Conservation (phyloP, 257 asterid genomes). For the Asclepias syriaca region DNA sequence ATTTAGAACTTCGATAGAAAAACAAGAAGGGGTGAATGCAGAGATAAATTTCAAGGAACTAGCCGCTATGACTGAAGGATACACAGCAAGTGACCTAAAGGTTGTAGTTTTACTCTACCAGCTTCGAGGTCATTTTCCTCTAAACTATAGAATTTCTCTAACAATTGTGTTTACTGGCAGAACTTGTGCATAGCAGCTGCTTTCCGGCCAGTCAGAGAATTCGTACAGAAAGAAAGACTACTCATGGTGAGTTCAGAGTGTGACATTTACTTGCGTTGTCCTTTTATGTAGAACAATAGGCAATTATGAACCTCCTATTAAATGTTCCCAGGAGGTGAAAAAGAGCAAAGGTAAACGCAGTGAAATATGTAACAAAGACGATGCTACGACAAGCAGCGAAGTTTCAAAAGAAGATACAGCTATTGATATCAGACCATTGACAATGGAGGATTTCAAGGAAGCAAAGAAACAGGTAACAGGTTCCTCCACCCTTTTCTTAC, state of each 20-base stretch:
- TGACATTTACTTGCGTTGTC: not conserved
- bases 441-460: slow-evolving; percentile 66
- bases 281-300: not conserved
- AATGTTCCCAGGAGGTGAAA: slow-evolving; percentile 29
- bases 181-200: slow-evolving; percentile 87
- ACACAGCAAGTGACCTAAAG: slow-evolving; percentile 86
- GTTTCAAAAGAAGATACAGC: slow-evolving; percentile 12
- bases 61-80: slow-evolving; percentile 80
- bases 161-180: slow-evolving; percentile 29
- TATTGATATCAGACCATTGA: slow-evolving; percentile 67
- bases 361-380: slow-evolving; percentile 10
- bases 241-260: slow-evolving; percentile 26
- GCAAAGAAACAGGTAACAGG: slow-evolving; percentile 69
- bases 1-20: slow-evolving; percentile 58
- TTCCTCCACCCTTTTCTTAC: not conserved
- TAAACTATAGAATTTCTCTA: slow-evolving; percentile 6
- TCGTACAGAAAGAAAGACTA: slow-evolving; percentile 64
- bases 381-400: slow-evolving; percentile 28
- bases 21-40: slow-evolving; percentile 53
- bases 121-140: not conserved
- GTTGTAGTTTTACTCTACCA: slow-evolving; percentile 24
- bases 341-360: slow-evolving; percentile 33
- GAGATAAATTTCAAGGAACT: slow-evolving; percentile 58
- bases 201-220: slow-evolving; percentile 81
- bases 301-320: not conserved